These are phyloP conservation scores for Hirschioporus abietinus DNA, from an alignment of 768 basidiomycete genomes.

Conservation along the genomic window DNA sequence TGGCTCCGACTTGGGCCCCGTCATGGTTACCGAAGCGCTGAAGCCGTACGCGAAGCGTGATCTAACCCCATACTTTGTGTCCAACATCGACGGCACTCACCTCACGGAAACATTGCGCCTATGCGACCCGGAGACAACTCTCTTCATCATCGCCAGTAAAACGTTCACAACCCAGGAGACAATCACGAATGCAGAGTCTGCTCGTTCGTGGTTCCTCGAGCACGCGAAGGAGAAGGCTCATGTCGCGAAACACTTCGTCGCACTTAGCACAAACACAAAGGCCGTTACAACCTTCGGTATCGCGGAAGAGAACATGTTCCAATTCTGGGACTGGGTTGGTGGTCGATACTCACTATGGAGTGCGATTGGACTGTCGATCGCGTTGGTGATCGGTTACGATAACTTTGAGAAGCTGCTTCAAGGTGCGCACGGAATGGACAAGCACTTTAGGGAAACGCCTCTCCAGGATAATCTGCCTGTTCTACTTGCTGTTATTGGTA, in stretches of 20 bases:
- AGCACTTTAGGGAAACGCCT: slow-evolving; percentile 87
- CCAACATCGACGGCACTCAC: slow-evolving; percentile 98
- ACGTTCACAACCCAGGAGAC: slow-evolving; percentile 99
- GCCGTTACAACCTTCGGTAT: slow-evolving; percentile 95
- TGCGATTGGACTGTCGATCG: slow-evolving; percentile 94
- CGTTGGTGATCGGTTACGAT: slow-evolving; percentile 87
- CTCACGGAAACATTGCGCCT: slow-evolving; percentile 78
- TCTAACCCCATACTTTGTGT: slow-evolving; percentile 83
- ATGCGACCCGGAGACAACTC: slow-evolving; percentile 86
- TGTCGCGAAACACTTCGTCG: slow-evolving; percentile 98
- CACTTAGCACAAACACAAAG: slow-evolving; percentile 92
- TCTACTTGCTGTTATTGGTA: slow-evolving; percentile 79
- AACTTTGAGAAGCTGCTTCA: slow-evolving; percentile 86
- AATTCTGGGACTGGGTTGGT: slow-evolving; percentile 99
- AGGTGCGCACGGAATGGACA: slow-evolving; percentile 97
- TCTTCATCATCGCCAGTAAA: slow-evolving; percentile 99
- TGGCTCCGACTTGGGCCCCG: slow-evolving; percentile 95
- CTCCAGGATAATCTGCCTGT: slow-evolving; percentile 91
- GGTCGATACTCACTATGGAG: slow-evolving; percentile 98
- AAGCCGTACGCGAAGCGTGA: slow-evolving; percentile 90
- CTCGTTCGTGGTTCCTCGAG: slow-evolving; percentile 89
- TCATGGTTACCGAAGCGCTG: slow-evolving; percentile 98
- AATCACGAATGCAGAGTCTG: slow-evolving; percentile 95
- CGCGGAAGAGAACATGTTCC: slow-evolving; percentile 91
- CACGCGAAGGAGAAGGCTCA: slow-evolving; percentile 81